Percentiles rank a stretch among this genome's conserved stretches.
phyloP scores from a whole-genome alignment of 1,139 yeast genomes.

The Geotrichum europaeum region DNA sequence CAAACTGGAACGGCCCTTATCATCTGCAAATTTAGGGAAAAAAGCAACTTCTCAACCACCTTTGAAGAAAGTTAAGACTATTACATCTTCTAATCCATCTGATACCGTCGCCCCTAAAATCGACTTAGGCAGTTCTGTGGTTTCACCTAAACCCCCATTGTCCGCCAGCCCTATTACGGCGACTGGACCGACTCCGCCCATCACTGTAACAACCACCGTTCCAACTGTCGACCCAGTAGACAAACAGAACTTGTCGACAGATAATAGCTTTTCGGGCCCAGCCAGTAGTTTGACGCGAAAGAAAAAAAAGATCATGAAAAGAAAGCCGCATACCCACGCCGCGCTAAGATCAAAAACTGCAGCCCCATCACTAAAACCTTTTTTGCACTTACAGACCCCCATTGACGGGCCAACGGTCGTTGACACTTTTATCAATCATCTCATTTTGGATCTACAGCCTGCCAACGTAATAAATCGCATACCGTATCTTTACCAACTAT shows the following conservation, averaged over 20 bases:
- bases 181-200: background rate
- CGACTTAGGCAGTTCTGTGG: background rate
- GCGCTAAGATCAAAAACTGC: background rate
- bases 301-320: background rate
- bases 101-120: background rate
- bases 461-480: background rate
- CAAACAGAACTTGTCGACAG: background rate
- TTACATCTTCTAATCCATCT: background rate
- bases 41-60: background rate
- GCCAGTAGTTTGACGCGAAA: background rate
- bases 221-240: background rate
- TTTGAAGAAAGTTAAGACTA: background rate
- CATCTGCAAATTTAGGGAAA: background rate
- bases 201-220: background rate
- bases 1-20: background rate
- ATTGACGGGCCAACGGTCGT: background rate
- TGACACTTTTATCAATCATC: background rate
- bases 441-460: slow-evolving; percentile 7
- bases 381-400: background rate
- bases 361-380: background rate
- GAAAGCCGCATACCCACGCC: background rate
- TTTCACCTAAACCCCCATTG: background rate
- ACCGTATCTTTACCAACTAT: background rate
- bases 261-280: background rate
- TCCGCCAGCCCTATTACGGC: background rate